phyloP scores from a whole-genome alignment of 768 basidiomycete species.

The Pholiota microspora region DNA sequence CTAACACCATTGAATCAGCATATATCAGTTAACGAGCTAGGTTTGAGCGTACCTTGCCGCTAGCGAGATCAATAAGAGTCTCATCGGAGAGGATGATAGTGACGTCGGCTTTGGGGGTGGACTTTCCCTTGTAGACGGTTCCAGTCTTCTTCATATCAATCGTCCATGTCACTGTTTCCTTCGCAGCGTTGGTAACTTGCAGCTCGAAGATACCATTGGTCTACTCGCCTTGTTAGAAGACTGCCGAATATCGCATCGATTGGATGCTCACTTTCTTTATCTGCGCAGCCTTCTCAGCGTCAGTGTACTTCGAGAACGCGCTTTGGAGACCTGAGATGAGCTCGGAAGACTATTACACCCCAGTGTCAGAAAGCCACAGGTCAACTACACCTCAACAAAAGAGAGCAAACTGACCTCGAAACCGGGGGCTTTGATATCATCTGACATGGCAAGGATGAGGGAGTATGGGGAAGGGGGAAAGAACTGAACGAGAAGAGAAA shows the following conservation, averaged over 20 bases:
- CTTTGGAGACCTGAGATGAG: conserved; percentile 52
- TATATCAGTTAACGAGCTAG: too few relatives aligned
- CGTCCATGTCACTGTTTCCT: conserved; percentile 79
- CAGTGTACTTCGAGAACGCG: conserved; percentile 51
- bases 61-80: conserved; percentile 66
- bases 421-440: conserved; percentile 67
- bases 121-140: conserved; percentile 69
- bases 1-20: conserved; percentile 29
- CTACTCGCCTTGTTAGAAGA: conserved; percentile 35
- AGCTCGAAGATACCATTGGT: conserved; percentile 89
- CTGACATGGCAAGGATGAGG: conserved; percentile 49
- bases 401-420: conserved; percentile 52
- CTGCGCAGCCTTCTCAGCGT: conserved; percentile 62
- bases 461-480: conserved; percentile 14
- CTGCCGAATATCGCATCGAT: background rate
- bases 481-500: conserved; percentile 4
- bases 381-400: background rate
- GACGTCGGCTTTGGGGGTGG: conserved; percentile 78
- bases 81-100: conserved; percentile 78
- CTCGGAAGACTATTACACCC: conserved; percentile 59
- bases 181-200: conserved; percentile 68
- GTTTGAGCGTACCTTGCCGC: conserved; percentile 56
- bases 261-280: conserved; percentile 63
- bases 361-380: background rate
- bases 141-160: conserved; percentile 91